Evolutionary conservation across 352 stramenopile genomes (phyloP), one percentile per base, ranked within the genome.

Genomic region (Thalassiosira sp.): DNA sequence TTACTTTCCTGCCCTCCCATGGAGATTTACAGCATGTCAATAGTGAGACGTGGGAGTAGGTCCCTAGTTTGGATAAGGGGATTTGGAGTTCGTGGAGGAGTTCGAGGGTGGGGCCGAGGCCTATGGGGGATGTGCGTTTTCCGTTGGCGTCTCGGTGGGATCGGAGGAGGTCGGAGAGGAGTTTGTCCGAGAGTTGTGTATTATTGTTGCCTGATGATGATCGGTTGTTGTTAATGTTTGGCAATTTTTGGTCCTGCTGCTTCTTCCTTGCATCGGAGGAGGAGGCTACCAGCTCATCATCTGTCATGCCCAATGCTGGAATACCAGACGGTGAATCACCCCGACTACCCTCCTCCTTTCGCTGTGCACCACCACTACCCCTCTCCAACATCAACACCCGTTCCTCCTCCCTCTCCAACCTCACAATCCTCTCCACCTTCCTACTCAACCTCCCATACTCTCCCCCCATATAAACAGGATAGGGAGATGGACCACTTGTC

Each of bases 101-200:
- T 49, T 81, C 18, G 6, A 93, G 56, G 5, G 79, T 76, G n/a
- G 63, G 63, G 15, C 62, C 86, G 3, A 93, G 64, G 8, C 88
- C 88, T n/a, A 93, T 76, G 11, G 88, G 88, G 46, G 66, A 72
- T 0, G 68, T 80, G 35, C 76, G 65, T 46, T 84, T 91, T 27
- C 84, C 84, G 46, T 88, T 46, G 1, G 63, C 68, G 74, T 93
- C 88, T n/a, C 88, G 82, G 72, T 88, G 82, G 11, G 88, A 68
- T 13, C 82, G 68, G 16, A 92, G 48, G 1, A 85, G 68, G 31
- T 89, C 76, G 2, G 86, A 87, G 52, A 93, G 80, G n/a, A 86
- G 57, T 25, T 82, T 67, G 74, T 93, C 88, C 5, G 77, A 79
- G 0, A 88, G 76, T 1, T n/a, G n/a, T n/a, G n/a, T n/a, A n/a